Conservation (phyloP, 306 rosid genomes). For the Ziziphus jujuba region DNA sequence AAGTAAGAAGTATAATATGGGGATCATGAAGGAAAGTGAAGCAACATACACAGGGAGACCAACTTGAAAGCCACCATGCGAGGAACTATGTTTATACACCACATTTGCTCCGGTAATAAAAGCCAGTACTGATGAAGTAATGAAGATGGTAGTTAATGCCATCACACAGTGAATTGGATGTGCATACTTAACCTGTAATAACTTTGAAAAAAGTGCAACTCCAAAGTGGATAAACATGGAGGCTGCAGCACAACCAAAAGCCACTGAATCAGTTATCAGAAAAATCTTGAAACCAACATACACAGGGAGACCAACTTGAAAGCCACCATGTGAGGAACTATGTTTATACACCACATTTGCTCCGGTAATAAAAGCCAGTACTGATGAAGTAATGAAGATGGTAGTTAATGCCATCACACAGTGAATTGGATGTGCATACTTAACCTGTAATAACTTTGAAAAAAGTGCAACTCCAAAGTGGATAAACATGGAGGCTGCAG, state of each 20-base stretch:
- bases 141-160: neutral
- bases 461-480: neutral
- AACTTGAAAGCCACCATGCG: too few species aligned
- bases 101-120: neutral
- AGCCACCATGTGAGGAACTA: too few species aligned
- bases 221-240: slow-evolving; percentile 1
- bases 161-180: neutral
- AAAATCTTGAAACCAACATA: neutral
- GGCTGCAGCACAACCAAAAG: slow-evolving; percentile 11
- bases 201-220: neutral
- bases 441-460: neutral
- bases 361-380: neutral
- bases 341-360: neutral
- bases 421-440: too few species aligned
- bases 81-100: too few species aligned
- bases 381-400: neutral
- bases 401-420: neutral
- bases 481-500: slow-evolving; percentile 6
- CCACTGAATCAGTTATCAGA: neutral
- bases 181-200: neutral
- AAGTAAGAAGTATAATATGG: too few species aligned
- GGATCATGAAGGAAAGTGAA: too few species aligned
- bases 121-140: neutral
- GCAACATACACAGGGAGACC: too few species aligned
- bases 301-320: too few species aligned